phyloP scores from a whole-genome alignment of 2,329 filamentous ascomycete genomes.

The Fusarium sp. region DNA sequence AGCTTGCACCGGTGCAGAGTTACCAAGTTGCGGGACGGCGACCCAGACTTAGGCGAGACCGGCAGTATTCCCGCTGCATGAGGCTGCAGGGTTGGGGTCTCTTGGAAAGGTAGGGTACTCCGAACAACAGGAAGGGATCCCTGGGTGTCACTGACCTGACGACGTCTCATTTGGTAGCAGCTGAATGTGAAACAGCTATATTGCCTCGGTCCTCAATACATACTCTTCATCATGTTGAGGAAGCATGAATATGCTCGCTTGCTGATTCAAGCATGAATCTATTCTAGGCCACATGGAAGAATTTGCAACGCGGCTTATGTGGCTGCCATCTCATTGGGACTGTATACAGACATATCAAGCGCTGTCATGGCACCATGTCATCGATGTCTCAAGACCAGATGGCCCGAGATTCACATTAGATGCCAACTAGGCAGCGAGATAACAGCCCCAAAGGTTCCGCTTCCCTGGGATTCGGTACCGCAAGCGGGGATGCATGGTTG shows the following conservation, averaged over 20 bases:
- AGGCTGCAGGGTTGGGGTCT: constrained; percentile 25
- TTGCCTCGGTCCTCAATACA: constrained; percentile 12
- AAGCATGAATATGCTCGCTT: constrained; percentile 1
- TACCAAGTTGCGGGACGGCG: constrained; percentile 23
- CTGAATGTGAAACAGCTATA: constrained; percentile 42
- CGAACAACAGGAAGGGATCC: constrained; percentile 16
- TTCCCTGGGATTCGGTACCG: constrained; percentile 32
- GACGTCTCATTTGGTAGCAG: constrained; percentile 36
- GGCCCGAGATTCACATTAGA: constrained; percentile 10
- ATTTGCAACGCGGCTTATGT: not conserved
- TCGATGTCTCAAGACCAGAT: constrained; percentile 1
- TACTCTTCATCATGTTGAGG: not conserved
- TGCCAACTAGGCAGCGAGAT: constrained; percentile 22
- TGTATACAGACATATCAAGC: not conserved
- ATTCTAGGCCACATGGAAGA: not conserved
- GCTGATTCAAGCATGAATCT: not conserved
- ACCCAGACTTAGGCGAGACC: constrained; percentile 39
- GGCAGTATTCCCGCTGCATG: constrained; percentile 37
- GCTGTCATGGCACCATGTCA: constrained; percentile 3
- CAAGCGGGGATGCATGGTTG: constrained; percentile 25
- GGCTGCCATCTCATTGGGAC: not conserved
- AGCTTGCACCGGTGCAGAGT: constrained; percentile 4
- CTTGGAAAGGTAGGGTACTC: constrained; percentile 20
- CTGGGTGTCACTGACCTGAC: constrained; percentile 24
- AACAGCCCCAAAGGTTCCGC: constrained; percentile 26